Conservation (phyloP, 163 green algal species). For the Smithsoniella earleae region DNA sequence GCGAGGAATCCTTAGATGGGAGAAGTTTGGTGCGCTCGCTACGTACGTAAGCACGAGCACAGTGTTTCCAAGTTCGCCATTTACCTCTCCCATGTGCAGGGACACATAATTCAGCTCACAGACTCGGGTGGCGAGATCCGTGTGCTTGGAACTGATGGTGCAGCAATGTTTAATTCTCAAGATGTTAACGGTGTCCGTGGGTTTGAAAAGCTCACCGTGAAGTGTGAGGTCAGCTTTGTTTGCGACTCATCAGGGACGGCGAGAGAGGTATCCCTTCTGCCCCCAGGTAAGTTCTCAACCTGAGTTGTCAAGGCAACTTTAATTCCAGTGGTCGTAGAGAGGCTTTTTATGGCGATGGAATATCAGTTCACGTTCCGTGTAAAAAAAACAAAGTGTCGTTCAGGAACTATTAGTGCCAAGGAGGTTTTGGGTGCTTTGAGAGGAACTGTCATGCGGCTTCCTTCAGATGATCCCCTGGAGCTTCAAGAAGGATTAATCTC, state of each 20-base stretch:
- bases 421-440: conserved; percentile 17
- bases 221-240: conserved; percentile 28
- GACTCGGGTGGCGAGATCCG: conserved; percentile 20
- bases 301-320: no score
- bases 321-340: no score
- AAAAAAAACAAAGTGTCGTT: neutral
- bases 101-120: conserved; percentile 27
- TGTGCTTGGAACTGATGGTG: neutral
- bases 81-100: no score
- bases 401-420: conserved; percentile 28
- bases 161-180: neutral
- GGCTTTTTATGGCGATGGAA: no score
- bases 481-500: neutral
- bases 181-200: neutral
- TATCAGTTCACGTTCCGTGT: no score
- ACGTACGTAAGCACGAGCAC: no score
- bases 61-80: no score
- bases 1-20: conserved; percentile 18
- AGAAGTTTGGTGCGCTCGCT: neutral
- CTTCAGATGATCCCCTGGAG: neutral
- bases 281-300: conserved; percentile 2
- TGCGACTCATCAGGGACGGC: neutral
- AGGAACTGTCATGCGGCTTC: neutral
- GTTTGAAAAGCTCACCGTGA: conserved; percentile 29
- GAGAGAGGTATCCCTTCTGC: conserved; percentile 2